Conservation (phyloP, 352 stramenopile species). For the Globisporangium cederbergense region DNA sequence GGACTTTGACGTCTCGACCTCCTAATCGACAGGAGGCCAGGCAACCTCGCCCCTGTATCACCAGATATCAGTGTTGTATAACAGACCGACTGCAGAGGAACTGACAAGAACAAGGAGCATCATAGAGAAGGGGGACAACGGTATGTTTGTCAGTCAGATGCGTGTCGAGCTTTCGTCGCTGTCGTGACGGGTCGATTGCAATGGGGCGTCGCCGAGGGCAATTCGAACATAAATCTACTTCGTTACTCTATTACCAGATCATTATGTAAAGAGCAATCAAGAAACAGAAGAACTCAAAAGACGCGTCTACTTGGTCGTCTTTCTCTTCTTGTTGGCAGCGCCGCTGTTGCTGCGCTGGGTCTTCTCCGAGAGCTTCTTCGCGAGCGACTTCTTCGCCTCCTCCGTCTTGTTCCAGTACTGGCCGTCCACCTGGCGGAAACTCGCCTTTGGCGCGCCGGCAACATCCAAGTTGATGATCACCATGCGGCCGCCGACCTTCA, state of each 20-base stretch:
- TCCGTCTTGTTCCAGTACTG: constrained; percentile 89
- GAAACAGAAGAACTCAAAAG: not conserved
- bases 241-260: constrained; percentile 7
- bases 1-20: constrained; percentile 68
- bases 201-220: not conserved
- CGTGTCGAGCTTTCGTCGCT: not conserved
- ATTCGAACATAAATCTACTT: constrained; percentile 1
- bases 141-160: not conserved
- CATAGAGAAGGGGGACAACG: not conserved
- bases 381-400: constrained; percentile 77
- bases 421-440: constrained; percentile 84
- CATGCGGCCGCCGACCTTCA: constrained; percentile 86
- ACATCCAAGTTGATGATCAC: constrained; percentile 93
- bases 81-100: not conserved
- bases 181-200: not conserved
- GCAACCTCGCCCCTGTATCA: not conserved
- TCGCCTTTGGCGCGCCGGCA: constrained; percentile 87
- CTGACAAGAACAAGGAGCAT: not conserved
- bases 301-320: constrained; percentile 22
- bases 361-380: constrained; percentile 69
- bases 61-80: not conserved
- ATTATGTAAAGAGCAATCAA: constrained; percentile 2
- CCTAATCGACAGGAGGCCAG: constrained; percentile 7
- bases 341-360: constrained; percentile 31
- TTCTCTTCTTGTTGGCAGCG: constrained; percentile 43